Conservation (phyloP, 257 asterid species). For the Rhazya stricta region DNA sequence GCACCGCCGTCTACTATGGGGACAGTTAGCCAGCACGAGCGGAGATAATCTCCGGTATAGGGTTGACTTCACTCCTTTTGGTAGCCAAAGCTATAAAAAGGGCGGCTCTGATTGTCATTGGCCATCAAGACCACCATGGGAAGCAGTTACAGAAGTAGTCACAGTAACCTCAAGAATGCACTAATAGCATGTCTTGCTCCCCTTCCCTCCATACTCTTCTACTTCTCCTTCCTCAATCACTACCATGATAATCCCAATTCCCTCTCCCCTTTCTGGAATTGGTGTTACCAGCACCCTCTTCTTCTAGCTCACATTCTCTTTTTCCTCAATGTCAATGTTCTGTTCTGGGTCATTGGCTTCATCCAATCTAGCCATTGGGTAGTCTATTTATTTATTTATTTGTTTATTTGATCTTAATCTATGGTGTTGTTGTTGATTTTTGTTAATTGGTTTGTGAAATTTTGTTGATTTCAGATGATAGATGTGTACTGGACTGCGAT, state of each 20-base stretch:
- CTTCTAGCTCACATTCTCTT: slow-evolving; percentile 60
- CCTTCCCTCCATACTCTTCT: slow-evolving; percentile 77
- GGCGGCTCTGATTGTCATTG: not conserved
- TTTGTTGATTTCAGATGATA: slow-evolving; percentile 59
- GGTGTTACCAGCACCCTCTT: slow-evolving; percentile 77
- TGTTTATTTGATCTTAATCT: not conserved
- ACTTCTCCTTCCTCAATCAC: slow-evolving; percentile 57
- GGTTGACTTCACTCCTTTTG: not conserved
- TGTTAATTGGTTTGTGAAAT: slow-evolving; percentile 7
- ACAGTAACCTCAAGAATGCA: slow-evolving; percentile 49
- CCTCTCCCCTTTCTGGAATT: slow-evolving; percentile 46
- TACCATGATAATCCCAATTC: slow-evolving; percentile 28
- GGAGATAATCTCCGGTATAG: not conserved
- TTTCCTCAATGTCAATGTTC: slow-evolving; percentile 73
- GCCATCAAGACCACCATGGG: slow-evolving; percentile 2
- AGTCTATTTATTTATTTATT: not conserved
- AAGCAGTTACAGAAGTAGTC: not conserved
- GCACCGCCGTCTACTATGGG: not conserved
- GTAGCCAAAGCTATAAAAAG: slow-evolving; percentile 1
- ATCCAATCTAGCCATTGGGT: slow-evolving; percentile 94
- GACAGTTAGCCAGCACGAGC: not conserved
- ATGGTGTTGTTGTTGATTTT: not conserved
- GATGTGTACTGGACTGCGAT: slow-evolving; percentile 91
- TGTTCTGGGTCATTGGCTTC: slow-evolving; percentile 70
- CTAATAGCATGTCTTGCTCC: slow-evolving; percentile 57